Evolutionary conservation across 768 basidiomycete species (phyloP), one percentile per base, ranked within the genome.

Genomic region (Boletus edulis): DNA sequence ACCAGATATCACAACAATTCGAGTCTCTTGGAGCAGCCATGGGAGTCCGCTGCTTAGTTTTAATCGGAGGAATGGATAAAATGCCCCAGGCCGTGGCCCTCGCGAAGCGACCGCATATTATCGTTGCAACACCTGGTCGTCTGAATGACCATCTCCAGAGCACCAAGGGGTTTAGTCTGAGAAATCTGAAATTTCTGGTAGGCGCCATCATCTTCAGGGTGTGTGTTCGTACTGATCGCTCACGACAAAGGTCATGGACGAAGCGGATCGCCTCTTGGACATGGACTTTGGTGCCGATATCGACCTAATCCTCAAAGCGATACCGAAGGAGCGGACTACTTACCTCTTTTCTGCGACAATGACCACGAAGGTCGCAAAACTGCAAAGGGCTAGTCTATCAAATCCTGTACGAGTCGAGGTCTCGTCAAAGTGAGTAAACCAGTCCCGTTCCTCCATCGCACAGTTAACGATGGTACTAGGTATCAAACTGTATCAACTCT

Each of bases 321-420:
- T 99, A 58, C 97, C 96, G 20, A 91, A 86, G 65, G 95, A 98
- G 62, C 83, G 97, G 12, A 91, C 88, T 31, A 99, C 97, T 3
- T 98, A 94, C 67, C 81, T 99, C 2, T 99, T 94, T 76, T 98
- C 96, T 13, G 97, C 96, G 7, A 98, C 96, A 20, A 98, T 99
- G 96, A 96, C 97, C 12, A 94, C 93, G 14, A 98, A 98, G 74
- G 94, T 99, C 4, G 93, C 91, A 12, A 98, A 98, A 72, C 78
- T 99, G 12, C 96, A 98, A 69, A 76, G 96, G 50, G 95, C 97
- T 32, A 94, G 92, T 77, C 76, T 98, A 66, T 82, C 83, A 32
- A 94, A 96, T 67, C 97, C 97, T n/a, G 84, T 95, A 24, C 82
- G 89, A 60, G 85, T 98, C 2, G 95, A 98, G 70, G 93, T 98